These are phyloP conservation scores for Neopestalotiopsis rosae DNA, from an alignment of 2,329 filamentous ascomycete genomes.

Conservation along the genomic window DNA sequence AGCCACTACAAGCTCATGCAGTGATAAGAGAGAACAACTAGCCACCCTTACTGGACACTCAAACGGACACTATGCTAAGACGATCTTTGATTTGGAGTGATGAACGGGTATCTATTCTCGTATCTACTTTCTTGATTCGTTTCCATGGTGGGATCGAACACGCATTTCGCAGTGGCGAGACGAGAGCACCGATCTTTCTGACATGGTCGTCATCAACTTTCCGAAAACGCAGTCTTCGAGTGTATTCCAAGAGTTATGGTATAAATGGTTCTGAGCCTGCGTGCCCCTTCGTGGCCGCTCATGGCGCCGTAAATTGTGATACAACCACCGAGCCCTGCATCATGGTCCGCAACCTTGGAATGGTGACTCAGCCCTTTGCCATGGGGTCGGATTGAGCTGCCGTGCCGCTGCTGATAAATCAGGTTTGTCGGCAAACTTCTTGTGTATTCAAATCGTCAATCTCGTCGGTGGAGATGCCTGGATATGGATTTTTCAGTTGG, in stretches of 20 bases:
- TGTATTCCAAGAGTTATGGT: neutral
- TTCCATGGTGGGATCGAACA: neutral
- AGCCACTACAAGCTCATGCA: neutral
- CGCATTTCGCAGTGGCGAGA: neutral
- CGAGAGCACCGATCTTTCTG: neutral
- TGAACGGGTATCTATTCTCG: slow-evolving; percentile 21
- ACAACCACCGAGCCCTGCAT: neutral
- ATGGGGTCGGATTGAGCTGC: neutral
- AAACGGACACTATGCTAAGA: slow-evolving; percentile 10
- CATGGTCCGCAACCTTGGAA: neutral
- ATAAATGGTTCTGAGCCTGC: neutral
- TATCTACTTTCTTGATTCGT: slow-evolving; percentile 16
- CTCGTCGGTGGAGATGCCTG: neutral
- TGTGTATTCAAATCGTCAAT: neutral
- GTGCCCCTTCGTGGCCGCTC: neutral
- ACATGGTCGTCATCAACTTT: neutral
- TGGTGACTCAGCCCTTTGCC: neutral
- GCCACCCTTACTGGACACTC: too few species aligned
- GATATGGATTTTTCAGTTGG: slow-evolving; percentile 47
- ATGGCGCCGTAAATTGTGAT: neutral
- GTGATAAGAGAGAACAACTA: neutral
- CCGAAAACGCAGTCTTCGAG: neutral
- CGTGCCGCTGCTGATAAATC: too few species aligned
- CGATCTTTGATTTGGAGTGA: slow-evolving; percentile 9
- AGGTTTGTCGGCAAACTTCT: neutral